phyloP scores from a whole-genome alignment of 2,329 filamentous ascomycete genomes.

The Uncinocarpus reesii region DNA sequence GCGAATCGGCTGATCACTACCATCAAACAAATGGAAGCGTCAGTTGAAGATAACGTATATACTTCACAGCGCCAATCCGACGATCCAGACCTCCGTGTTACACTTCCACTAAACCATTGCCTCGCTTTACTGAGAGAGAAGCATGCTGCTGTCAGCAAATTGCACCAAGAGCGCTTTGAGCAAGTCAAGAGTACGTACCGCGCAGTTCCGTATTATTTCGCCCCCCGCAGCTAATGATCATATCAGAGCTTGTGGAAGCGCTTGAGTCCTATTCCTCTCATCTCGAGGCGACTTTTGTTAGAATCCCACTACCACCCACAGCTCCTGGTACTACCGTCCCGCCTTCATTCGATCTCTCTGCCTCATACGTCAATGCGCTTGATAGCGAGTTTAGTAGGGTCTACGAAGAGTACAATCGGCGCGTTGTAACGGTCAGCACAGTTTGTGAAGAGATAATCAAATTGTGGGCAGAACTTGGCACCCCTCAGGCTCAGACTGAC shows the following conservation, averaged over 20 bases:
- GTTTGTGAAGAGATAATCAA: slow-evolving; percentile 78
- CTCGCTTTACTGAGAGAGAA: slow-evolving; percentile 75
- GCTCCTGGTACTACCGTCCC: slow-evolving; percentile 64
- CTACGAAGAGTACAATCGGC: slow-evolving; percentile 89
- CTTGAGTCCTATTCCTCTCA: slow-evolving; percentile 95
- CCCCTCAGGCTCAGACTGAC: slow-evolving; percentile 87
- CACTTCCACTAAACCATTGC: slow-evolving; percentile 72
- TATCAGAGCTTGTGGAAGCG: slow-evolving; percentile 77
- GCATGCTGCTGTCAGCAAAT: slow-evolving; percentile 63
- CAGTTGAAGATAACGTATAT: slow-evolving; percentile 63
- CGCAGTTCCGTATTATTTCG: no score
- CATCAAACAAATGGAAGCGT: slow-evolving; percentile 88
- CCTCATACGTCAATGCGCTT: slow-evolving; percentile 72
- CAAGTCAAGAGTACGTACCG: slow-evolving; percentile 73
- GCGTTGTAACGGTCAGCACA: slow-evolving; percentile 63
- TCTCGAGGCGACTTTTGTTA: slow-evolving; percentile 78
- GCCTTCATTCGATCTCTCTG: slow-evolving; percentile 82
- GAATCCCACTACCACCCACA: slow-evolving; percentile 74
- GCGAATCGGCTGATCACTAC: slow-evolving; percentile 72
- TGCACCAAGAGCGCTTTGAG: slow-evolving; percentile 85
- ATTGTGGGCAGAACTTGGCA: slow-evolving; percentile 91
- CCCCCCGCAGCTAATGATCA: slow-evolving; percentile 24
- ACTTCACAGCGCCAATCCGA: slow-evolving; percentile 56
- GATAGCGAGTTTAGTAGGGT: slow-evolving; percentile 88
- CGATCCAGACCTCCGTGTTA: slow-evolving; percentile 56